phyloP scores from a whole-genome alignment of 306 rosid genomes.

The Pyrus bretschneideri region DNA sequence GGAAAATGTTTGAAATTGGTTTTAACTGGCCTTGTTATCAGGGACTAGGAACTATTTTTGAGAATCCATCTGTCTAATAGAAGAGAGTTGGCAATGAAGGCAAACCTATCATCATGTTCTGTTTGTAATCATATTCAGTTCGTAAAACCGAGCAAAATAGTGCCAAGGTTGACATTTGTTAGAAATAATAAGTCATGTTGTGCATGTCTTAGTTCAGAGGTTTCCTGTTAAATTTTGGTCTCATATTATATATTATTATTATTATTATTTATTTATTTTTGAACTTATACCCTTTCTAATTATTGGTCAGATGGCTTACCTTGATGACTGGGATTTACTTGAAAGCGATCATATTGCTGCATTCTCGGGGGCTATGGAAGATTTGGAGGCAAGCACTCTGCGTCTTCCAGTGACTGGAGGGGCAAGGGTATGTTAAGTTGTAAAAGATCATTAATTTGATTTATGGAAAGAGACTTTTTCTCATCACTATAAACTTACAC shows the following conservation, averaged over 20 bases:
- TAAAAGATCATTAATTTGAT: constrained; percentile 9
- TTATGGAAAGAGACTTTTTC: constrained; percentile 7
- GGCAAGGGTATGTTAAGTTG: constrained; percentile 56
- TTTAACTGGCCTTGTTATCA: background rate
- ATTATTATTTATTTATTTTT: background rate
- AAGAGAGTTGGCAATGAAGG: background rate
- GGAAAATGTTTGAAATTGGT: background rate
- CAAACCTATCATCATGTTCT: background rate
- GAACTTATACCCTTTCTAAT: background rate
- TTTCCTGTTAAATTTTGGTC: background rate
- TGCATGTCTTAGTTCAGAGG: background rate
- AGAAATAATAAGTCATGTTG: background rate
- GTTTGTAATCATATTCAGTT: background rate
- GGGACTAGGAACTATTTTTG: background rate
- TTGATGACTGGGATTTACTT: constrained; percentile 76
- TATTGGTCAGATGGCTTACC: constrained; percentile 65
- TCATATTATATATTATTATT: background rate
- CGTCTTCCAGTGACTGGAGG: constrained; percentile 88
- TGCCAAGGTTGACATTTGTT: background rate
- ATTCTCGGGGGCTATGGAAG: constrained; percentile 76
- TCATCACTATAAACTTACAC: constrained; percentile 8
- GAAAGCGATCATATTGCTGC: constrained; percentile 71
- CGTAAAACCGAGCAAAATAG: background rate
- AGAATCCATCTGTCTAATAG: background rate
- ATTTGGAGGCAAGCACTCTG: constrained; percentile 88